Conservation (phyloP, 2,329 filamentous ascomycete genomes). For the Rhinocladiella similis region DNA sequence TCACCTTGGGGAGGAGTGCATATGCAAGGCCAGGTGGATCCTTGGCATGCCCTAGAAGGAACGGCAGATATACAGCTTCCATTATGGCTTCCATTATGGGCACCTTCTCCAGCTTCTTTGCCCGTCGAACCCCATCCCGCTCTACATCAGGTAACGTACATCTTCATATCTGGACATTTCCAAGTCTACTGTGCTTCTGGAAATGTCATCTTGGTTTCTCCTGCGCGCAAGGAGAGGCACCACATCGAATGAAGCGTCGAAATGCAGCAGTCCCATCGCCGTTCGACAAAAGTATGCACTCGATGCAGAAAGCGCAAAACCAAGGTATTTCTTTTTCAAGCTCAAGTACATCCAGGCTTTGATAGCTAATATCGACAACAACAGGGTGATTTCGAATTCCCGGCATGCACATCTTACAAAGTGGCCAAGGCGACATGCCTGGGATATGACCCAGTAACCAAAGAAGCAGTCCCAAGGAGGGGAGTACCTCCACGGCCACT, state of each 20-base stretch:
- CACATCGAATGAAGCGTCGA: too few relatives aligned
- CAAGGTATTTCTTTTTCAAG: not conserved
- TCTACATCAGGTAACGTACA: too few relatives aligned
- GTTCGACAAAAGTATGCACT: slow-evolving; percentile 2
- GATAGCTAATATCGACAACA: not conserved
- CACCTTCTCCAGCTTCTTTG: not conserved
- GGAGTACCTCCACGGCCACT: not conserved
- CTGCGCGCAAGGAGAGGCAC: too few relatives aligned
- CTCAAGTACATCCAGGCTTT: not conserved
- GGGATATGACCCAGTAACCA: slow-evolving; percentile 1
- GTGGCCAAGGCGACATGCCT: not conserved
- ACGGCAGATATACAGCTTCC: too few relatives aligned
- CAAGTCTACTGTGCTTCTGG: too few relatives aligned
- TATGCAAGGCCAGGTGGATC: not conserved
- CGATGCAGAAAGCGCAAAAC: slow-evolving; percentile 4
- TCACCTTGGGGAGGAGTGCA: not conserved
- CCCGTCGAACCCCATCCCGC: too few relatives aligned
- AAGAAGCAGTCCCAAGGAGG: slow-evolving; percentile 2
- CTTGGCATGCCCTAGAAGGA: too few relatives aligned
- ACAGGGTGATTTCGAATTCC: slow-evolving; percentile 3
- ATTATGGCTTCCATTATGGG: not conserved
- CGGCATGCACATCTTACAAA: not conserved
- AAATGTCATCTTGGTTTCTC: too few relatives aligned
- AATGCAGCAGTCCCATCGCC: slow-evolving; percentile 4
- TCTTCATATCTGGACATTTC: too few relatives aligned